Evolutionary conservation across 257 asterid genomes (phyloP).

Genomic region (Rubia yunnanensis): DNA sequence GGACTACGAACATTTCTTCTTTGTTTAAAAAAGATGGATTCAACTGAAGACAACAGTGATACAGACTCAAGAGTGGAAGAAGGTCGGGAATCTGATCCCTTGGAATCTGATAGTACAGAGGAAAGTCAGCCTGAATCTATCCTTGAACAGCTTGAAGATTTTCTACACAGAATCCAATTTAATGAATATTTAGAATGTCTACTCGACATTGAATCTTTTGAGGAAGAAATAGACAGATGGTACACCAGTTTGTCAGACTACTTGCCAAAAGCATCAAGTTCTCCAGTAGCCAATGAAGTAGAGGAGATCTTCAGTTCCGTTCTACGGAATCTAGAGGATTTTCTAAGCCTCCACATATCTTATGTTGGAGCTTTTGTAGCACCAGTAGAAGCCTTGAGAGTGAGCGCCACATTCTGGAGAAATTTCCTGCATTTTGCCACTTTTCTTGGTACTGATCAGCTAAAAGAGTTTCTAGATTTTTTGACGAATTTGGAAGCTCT

Average conservation of each 20-base stretch:
- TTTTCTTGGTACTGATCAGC: neutral
- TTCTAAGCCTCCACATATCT: neutral
- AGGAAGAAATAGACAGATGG: neutral
- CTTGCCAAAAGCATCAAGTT: neutral
- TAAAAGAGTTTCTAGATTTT: neutral
- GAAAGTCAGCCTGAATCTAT: neutral
- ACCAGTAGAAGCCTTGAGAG: neutral
- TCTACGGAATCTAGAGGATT: neutral
- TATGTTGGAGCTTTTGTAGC: neutral
- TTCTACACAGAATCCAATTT: no score
- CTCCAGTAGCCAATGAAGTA: neutral
- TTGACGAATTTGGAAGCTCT: no score
- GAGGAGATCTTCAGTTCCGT: neutral
- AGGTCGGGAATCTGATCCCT: neutral
- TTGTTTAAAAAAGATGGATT: neutral
- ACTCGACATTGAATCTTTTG: neutral
- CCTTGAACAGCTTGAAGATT: neutral
- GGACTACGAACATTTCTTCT: neutral
- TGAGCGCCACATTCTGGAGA: neutral
- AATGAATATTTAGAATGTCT: no score
- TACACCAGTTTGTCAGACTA: neutral
- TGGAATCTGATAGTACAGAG: no score
- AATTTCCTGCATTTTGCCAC: neutral
- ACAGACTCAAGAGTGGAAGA: neutral
- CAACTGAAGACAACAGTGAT: neutral